These are phyloP conservation scores for Cytospora piceicola DNA, from an alignment of 2,329 filamentous ascomycete genomes.

Conservation along the genomic window DNA sequence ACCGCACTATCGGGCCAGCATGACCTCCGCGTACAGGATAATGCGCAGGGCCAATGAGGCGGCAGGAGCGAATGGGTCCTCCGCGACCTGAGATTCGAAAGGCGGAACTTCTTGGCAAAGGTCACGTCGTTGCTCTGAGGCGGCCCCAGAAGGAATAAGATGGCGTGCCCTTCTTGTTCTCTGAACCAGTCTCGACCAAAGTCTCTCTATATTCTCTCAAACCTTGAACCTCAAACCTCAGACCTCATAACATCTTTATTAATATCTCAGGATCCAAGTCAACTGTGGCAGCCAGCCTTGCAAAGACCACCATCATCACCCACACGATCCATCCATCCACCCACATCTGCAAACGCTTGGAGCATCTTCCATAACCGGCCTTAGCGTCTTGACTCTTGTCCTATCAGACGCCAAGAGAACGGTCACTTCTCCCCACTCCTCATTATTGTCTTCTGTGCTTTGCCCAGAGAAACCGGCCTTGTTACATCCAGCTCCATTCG, in stretches of 20 bases:
- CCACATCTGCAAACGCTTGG: too few relatives aligned
- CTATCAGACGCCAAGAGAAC: neutral
- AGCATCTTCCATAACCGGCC: slow-evolving; percentile 7
- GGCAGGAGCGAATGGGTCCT: slow-evolving; percentile 1
- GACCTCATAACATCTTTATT: too few relatives aligned
- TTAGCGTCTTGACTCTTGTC: neutral
- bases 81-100: neutral
- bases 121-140: neutral
- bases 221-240: too few relatives aligned
- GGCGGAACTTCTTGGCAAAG: slow-evolving; percentile 3
- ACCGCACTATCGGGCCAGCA: neutral
- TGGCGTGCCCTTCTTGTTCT: slow-evolving; percentile 31
- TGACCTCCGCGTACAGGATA: neutral
- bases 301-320: neutral
- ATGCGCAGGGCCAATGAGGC: neutral
- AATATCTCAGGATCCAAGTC: neutral
- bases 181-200: neutral
- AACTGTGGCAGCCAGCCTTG: neutral
- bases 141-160: slow-evolving; percentile 30
- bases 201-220: neutral
- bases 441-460: neutral
- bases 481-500: neutral
- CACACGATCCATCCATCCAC: too few relatives aligned
- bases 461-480: neutral
- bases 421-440: neutral